Conservation (phyloP, 805 yeast genomes). For the Jamesozyma gamospora region DNA sequence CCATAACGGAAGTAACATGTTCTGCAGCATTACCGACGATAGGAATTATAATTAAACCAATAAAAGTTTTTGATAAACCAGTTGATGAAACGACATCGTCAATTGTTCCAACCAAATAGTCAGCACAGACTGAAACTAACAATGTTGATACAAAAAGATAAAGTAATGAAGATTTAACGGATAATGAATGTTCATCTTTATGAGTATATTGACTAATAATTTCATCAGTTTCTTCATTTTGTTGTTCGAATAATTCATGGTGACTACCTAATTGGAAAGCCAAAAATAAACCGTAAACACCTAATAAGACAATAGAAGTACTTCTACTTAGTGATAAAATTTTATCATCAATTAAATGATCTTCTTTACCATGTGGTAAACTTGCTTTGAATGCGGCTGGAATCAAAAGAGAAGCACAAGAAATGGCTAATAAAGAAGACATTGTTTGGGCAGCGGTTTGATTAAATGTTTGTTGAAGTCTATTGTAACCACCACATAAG, state of each 20-base stretch:
- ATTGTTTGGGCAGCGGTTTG: slow-evolving; percentile 97
- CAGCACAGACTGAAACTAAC: slow-evolving; percentile 84
- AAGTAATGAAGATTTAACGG: slow-evolving; percentile 43
- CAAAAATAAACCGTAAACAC: slow-evolving; percentile 69
- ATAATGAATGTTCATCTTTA: slow-evolving; percentile 31
- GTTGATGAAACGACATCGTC: slow-evolving; percentile 77
- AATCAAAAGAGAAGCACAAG: slow-evolving; percentile 77
- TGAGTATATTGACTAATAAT: slow-evolving; percentile 17
- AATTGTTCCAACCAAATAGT: slow-evolving; percentile 84
- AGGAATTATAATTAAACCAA: slow-evolving; percentile 88
- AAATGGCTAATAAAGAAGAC: slow-evolving; percentile 86
- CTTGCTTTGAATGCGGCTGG: slow-evolving; percentile 96
- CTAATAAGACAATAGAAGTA: slow-evolving; percentile 66
- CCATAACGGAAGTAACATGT: slow-evolving; percentile 92
- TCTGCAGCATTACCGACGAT: slow-evolving; percentile 98
- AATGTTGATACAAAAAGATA: slow-evolving; percentile 57
- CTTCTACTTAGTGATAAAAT: slow-evolving; percentile 77
- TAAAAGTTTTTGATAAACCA: slow-evolving; percentile 87
- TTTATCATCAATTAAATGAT: slow-evolving; percentile 29
- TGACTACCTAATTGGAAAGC: slow-evolving; percentile 87
- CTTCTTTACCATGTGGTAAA: slow-evolving; percentile 38
- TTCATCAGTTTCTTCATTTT: slow-evolving; percentile 34
- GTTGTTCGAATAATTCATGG: slow-evolving; percentile 57
- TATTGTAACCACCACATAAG: slow-evolving; percentile 80
- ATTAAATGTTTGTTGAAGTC: slow-evolving; percentile 80